These are phyloP conservation scores for Coffea eugenioides DNA, from an alignment of 257 asterid genomes.

Conservation along the genomic window DNA sequence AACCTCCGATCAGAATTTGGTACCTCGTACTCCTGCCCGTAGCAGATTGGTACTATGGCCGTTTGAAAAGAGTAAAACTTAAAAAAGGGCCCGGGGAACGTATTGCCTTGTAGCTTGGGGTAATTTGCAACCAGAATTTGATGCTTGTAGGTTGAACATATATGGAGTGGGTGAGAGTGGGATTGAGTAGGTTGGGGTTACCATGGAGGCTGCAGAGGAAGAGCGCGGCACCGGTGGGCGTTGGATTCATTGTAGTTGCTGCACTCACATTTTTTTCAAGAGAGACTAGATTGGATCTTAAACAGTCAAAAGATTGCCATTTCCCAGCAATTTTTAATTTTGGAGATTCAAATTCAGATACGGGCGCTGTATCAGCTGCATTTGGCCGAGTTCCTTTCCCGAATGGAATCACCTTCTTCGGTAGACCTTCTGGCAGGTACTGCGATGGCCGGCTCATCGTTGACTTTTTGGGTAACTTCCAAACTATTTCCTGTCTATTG, in stretches of 20 bases:
- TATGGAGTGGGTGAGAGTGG: neutral
- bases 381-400: slow-evolving; percentile 4
- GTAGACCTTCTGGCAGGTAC: slow-evolving; percentile 18
- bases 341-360: slow-evolving; percentile 23
- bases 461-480: slow-evolving; percentile 15
- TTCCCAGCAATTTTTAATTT: slow-evolving; percentile 26
- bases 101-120: too few species aligned
- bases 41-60: too few species aligned
- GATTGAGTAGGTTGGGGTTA: neutral
- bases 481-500: too few species aligned
- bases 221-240: neutral
- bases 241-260: neutral
- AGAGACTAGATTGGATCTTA: neutral
- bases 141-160: too few species aligned
- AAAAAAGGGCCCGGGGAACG: too few species aligned
- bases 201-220: neutral
- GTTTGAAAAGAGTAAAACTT: too few species aligned
- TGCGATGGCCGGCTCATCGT: slow-evolving; percentile 15
- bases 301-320: neutral
- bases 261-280: neutral
- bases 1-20: too few species aligned
- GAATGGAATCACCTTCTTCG: slow-evolving; percentile 14
- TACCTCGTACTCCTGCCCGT: too few species aligned
- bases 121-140: too few species aligned
- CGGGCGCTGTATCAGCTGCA: slow-evolving; percentile 10